Evolutionary conservation across 257 asterid species (phyloP).

Genomic region (Thymus quinquecostatus): DNA sequence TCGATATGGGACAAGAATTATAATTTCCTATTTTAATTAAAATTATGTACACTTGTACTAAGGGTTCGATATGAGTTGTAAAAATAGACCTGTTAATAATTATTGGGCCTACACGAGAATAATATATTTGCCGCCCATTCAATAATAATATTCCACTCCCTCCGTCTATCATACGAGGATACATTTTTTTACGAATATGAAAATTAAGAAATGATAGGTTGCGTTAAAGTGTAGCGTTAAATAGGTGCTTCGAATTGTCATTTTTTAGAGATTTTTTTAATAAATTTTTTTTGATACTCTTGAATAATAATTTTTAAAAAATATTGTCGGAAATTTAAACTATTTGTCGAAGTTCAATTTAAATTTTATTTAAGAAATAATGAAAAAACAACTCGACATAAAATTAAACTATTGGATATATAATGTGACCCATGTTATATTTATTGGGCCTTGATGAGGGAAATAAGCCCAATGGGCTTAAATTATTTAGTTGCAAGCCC

Average conservation of each 20-base stretch:
- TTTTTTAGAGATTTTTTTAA: no score
- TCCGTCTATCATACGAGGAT: no score
- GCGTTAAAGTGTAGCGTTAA: no score
- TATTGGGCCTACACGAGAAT: not conserved
- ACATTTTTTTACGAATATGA: no score
- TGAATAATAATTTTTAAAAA: not conserved
- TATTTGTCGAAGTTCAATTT: not conserved
- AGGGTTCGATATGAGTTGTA: not conserved
- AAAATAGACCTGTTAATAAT: not conserved
- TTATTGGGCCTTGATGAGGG: conserved; percentile 14
- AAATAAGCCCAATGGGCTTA: not conserved
- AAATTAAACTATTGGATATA: not conserved
- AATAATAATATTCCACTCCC: no score
- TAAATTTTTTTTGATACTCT: no score
- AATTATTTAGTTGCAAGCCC: no score
- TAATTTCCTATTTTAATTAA: not conserved
- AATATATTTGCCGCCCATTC: not conserved
- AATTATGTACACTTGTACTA: conserved; percentile 2
- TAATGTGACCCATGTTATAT: not conserved
- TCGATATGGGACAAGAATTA: not conserved
- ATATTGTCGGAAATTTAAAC: not conserved
- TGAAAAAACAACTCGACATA: not conserved
- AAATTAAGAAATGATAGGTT: no score
- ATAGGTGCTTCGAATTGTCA: no score
- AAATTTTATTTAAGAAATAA: not conserved